These are phyloP conservation scores for Hymenoscyphus fructigenus DNA, from an alignment of 2,329 filamentous ascomycete genomes.

Conservation along the genomic window DNA sequence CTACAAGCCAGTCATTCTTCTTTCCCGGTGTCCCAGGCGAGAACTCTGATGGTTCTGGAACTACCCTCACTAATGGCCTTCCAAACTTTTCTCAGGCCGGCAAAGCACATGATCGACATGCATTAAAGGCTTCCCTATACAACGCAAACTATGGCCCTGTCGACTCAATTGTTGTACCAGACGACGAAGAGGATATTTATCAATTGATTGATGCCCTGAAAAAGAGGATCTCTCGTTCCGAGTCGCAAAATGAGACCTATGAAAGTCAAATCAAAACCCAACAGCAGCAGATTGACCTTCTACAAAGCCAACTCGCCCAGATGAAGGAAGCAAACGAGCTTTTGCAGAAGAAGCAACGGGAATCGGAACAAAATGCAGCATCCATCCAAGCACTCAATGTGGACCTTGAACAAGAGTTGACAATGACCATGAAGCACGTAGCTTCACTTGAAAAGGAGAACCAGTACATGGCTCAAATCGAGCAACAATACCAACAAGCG, in stretches of 20 bases:
- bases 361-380: not conserved
- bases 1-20: conserved; percentile 58
- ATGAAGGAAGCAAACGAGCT: not conserved
- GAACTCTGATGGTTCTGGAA: conserved; percentile 57
- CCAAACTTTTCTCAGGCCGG: conserved; percentile 49
- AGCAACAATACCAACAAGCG: conserved; percentile 5
- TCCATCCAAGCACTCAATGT: not conserved
- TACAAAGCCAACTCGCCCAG: not conserved
- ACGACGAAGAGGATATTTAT: conserved; percentile 63
- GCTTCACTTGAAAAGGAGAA: not conserved
- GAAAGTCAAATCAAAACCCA: conserved; percentile 19
- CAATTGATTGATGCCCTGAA: conserved; percentile 58
- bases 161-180: conserved; percentile 54
- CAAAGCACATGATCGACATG: conserved; percentile 53
- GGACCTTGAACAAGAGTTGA: not conserved
- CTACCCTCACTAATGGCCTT: conserved; percentile 37
- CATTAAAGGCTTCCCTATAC: conserved; percentile 37
- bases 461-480: not conserved
- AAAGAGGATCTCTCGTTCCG: conserved; percentile 55
- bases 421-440: conserved; percentile 1
- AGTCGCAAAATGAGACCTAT: conserved; percentile 51
- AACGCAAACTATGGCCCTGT: conserved; percentile 42
- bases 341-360: not conserved
- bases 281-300: not conserved
- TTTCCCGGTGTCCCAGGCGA: conserved; percentile 61